Percentiles rank a stretch among this genome's conserved stretches.
phyloP scores from a whole-genome alignment of 2,329 filamentous ascomycete species.

The Fusarium temperatum region DNA sequence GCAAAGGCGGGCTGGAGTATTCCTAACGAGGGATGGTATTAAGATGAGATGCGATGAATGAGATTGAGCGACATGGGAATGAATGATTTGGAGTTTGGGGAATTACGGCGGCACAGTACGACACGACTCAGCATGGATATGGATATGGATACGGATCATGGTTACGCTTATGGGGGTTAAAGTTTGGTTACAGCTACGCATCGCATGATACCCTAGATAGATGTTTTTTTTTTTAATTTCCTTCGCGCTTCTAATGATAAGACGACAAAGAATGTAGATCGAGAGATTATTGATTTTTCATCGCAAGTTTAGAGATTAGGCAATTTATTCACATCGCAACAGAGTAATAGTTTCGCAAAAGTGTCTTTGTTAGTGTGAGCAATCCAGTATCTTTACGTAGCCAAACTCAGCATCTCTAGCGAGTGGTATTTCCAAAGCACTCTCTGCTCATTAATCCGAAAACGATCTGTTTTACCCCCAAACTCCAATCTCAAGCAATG shows the following conservation, averaged over 20 bases:
- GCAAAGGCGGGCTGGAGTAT: slow-evolving; percentile 43
- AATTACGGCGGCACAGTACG: background rate
- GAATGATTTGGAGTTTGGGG: slow-evolving; percentile 17
- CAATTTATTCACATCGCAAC: background rate
- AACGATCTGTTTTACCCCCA: background rate
- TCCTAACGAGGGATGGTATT: slow-evolving; percentile 16
- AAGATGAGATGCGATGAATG: background rate
- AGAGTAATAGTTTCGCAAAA: background rate
- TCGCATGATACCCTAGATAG: slow-evolving; percentile 26
- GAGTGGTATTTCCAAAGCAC: background rate
- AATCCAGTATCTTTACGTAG: background rate
- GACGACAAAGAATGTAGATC: background rate
- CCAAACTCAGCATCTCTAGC: background rate
- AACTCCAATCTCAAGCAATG: background rate
- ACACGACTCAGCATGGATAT: background rate
- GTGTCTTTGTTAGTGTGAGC: background rate
- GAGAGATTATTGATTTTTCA: background rate
- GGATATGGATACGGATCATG: background rate
- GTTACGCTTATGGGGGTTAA: background rate
- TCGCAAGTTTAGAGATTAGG: background rate
- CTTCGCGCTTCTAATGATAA: slow-evolving; percentile 3
- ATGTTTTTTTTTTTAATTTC: background rate
- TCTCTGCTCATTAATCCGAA: background rate
- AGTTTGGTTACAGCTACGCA: slow-evolving; percentile 14
- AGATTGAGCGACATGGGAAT: background rate